A percentile compares a stretch with the other conserved stretches of the same genome.
These are phyloP conservation scores for Tirmania nivea DNA, from an alignment of 495 filamentous ascomycete genomes.

Conservation along the genomic window DNA sequence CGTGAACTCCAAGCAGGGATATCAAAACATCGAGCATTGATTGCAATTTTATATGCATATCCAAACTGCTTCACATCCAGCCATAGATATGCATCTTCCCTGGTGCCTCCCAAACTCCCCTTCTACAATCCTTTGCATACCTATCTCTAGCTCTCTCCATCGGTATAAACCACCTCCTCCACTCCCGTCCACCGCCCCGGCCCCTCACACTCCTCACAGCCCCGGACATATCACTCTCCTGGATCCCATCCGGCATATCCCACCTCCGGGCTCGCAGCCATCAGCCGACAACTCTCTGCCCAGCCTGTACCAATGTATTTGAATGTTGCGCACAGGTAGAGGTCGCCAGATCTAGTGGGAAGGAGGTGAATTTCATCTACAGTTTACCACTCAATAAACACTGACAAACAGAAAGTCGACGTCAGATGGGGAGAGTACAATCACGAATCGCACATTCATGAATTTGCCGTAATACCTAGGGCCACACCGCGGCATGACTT, in stretches of 20 bases:
- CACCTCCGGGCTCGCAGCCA: conserved; percentile 56
- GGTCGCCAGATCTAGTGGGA: neutral
- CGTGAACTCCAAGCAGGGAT: no score
- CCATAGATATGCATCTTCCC: no score
- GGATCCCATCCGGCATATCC: conserved; percentile 49
- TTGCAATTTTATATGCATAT: no score
- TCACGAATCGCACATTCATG: conserved; percentile 49
- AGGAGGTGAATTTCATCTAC: conserved; percentile 25
- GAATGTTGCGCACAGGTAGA: conserved; percentile 47
- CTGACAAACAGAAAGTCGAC: neutral
- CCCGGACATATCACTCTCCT: conserved; percentile 35
- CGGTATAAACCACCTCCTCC: conserved; percentile 48
- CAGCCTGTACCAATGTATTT: conserved; percentile 53
- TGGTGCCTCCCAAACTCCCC: no score
- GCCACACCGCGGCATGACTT: conserved; percentile 51
- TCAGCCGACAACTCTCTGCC: conserved; percentile 46
- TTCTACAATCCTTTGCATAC: no score
- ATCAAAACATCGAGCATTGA: no score
- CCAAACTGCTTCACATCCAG: no score
- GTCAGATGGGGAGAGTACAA: conserved; percentile 26
- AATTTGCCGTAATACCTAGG: conserved; percentile 50
- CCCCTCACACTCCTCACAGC: conserved; percentile 40
- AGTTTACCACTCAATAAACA: conserved; percentile 9
- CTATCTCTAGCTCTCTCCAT: neutral
- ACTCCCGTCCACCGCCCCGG: conserved; percentile 50